Base-by-base conservation (phyloP, 148 eudicot species). In the Dysphania ambrosioides region DNA sequence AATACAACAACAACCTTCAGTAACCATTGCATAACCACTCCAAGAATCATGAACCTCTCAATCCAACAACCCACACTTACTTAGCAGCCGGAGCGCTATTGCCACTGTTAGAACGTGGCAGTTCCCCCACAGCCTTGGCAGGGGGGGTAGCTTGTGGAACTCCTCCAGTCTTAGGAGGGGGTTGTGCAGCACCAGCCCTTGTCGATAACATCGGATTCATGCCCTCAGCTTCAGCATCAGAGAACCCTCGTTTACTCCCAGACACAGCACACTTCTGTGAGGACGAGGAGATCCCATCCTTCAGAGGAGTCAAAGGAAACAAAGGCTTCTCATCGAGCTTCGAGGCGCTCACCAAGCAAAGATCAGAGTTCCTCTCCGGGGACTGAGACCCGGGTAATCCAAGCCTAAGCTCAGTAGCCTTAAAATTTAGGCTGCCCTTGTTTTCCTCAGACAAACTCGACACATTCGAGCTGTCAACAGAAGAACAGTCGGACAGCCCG, bases 331-430 rank as follows among this genome's bases (percentile, higher is more conserved):
- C 99, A 73, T 89, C 97, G 9, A 87, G 88, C 76, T 88, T 90
- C 2, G 79, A 79, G 4, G 87, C 81, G 82, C 83, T 82, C 72
- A 77, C 61, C 59, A 84, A 79, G 78, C 76, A 74, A 44, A 71
- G 75, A 31, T 85, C 90, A 13, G 88, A 75, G 78, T 86, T 93
- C 60, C 92, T 82, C 44, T 82, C 89, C 26, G 98, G 97, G 21
- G 96, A 92, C 78, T 86, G 96, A 44, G 97, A 92, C 40, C 97
- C 98, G 16, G 96, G 98, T 47, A 92, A 90, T 29, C 98, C 97
- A 21, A 95, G 93, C 83, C 97, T 95, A 31, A 94, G 75, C 77
- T 94, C 97, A 10, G 96, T 94, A 79, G 96, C 98, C 81, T 86
- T 92, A 75, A 95, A 76, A 80, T 95, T 92, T 44, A 90, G 75